These are phyloP conservation scores for Saccharomyces pastorianus DNA, from an alignment of 1,139 yeast species.

Conservation along the genomic window DNA sequence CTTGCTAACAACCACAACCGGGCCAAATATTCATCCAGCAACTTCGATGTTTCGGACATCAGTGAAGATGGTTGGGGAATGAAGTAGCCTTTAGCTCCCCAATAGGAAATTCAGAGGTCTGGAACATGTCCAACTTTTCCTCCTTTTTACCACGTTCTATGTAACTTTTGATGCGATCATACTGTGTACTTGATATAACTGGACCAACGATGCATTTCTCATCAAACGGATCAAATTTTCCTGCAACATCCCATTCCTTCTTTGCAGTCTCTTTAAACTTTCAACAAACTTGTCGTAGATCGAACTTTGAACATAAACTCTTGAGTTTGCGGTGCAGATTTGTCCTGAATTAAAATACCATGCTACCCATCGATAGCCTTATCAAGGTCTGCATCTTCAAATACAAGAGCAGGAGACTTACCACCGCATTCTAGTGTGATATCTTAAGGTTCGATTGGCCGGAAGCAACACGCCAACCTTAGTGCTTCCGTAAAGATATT, in stretches of 20 bases:
- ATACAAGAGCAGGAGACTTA: slow-evolving; percentile 66
- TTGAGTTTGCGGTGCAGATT: slow-evolving; percentile 82
- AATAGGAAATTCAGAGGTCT: not conserved
- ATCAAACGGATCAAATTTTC: slow-evolving; percentile 39
- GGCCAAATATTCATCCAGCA: slow-evolving; percentile 81
- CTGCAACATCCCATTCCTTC: slow-evolving; percentile 49
- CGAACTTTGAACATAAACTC: slow-evolving; percentile 65
- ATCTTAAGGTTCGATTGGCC: slow-evolving; percentile 62
- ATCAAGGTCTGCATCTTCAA: slow-evolving; percentile 68
- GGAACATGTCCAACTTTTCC: slow-evolving; percentile 32
- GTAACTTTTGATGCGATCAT: slow-evolving; percentile 46
- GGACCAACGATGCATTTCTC: slow-evolving; percentile 64
- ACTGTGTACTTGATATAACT: slow-evolving; percentile 58
- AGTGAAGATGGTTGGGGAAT: slow-evolving; percentile 63
- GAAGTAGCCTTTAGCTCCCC: slow-evolving; percentile 46
- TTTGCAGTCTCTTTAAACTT: slow-evolving; percentile 43
- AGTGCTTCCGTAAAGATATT: slow-evolving; percentile 58
- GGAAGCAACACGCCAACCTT: slow-evolving; percentile 53
- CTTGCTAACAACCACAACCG: slow-evolving; percentile 73
- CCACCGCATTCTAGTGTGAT: slow-evolving; percentile 92
- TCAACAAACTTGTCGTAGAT: slow-evolving; percentile 55
- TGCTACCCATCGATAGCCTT: slow-evolving; percentile 80
- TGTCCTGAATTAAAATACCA: slow-evolving; percentile 89
- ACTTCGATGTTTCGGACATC: slow-evolving; percentile 53
- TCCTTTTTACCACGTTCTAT: slow-evolving; percentile 59